Conservation (phyloP, 1,284 basidiomycete genomes). For the Cryptococcus sp. region DNA sequence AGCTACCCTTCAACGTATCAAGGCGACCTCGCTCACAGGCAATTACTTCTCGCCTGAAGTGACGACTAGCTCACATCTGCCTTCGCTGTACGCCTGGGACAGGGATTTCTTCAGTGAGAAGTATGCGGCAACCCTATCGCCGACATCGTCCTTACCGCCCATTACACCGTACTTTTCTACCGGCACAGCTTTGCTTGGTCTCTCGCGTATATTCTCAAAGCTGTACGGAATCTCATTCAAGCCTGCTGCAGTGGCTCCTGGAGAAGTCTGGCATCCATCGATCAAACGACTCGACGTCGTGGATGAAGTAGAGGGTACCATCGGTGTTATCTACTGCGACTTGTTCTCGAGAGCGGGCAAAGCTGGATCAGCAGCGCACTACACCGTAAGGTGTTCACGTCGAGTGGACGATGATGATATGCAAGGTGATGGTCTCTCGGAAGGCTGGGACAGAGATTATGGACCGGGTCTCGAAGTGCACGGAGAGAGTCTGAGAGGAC, state of each 20-base stretch:
- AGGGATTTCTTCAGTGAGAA: constrained; percentile 71
- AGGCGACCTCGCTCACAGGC: constrained; percentile 59
- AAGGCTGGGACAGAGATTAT: constrained; percentile 41
- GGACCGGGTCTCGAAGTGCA: constrained; percentile 46
- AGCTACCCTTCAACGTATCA: constrained; percentile 67
- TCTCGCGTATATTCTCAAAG: constrained; percentile 78
- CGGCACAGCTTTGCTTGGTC: constrained; percentile 80
- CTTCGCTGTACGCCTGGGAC: constrained; percentile 85
- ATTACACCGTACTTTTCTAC: constrained; percentile 69
- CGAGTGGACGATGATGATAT: constrained; percentile 88
- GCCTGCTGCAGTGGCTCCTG: constrained; percentile 65
- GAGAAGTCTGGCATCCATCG: constrained; percentile 85
- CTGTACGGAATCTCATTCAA: constrained; percentile 82
- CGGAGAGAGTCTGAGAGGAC: constrained; percentile 53
- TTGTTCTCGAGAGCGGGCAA: constrained; percentile 84
- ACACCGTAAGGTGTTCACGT: constrained; percentile 92
- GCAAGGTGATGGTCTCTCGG: constrained; percentile 59
- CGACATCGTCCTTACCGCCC: constrained; percentile 66
- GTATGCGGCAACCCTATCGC: constrained; percentile 55
- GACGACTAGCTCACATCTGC: constrained; percentile 54
- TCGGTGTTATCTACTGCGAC: constrained; percentile 95
- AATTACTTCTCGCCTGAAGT: constrained; percentile 10
- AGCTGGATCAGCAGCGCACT: constrained; percentile 89
- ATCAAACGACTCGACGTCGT: constrained; percentile 92
- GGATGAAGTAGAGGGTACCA: constrained; percentile 71